Evolutionary conservation across 805 yeast genomes (phyloP), one percentile per base, ranked within the genome.

Genomic region (Barnettozyma vustinii): DNA sequence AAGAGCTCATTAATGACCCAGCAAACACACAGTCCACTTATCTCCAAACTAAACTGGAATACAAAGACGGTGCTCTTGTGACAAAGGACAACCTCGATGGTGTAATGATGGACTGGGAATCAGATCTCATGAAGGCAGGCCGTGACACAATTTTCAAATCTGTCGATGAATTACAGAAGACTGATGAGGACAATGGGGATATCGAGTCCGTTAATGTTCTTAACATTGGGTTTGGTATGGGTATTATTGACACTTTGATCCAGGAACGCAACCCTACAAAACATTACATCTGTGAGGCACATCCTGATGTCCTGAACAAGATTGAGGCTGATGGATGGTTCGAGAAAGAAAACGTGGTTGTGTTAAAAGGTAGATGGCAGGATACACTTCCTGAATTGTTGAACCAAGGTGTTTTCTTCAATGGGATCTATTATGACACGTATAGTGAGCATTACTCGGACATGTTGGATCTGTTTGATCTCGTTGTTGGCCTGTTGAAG

Each of bases 21-120:
- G 83, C 92, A 1, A 77, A 75, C 45, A 74, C 80, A 51, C 90
- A 85, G 52, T 63, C 71, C 2, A 75, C 85, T 0, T 91, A 83
- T 59, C 71, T 91, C 40, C 67, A 75, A 12, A 78, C 91, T 4
- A 74, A 83, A 58, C 69, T 91, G 23, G 81, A 80, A 56, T 91
- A 87, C 62, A 75, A 71, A 37, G 84, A 83, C 51, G 77, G 74
- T 46, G 83, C 94, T 0, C 71, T 91, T 23, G 70, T 88, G 23
- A 92, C 97, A 1, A 74, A 79, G 51, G 83, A 80, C 21, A 71
- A 83, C 45, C 73, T 77, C 42, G 97, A 91, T 59, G 98, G 97
- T 16, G 97, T 91, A 2, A 91, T 91, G 98, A 91, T 91, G 98
- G 85, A 84, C 57, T 91, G 98, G 98, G 98, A 91, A 63, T 75